phyloP scores from a whole-genome alignment of 75 land plant species.

The Picea sitchensis region DNA sequence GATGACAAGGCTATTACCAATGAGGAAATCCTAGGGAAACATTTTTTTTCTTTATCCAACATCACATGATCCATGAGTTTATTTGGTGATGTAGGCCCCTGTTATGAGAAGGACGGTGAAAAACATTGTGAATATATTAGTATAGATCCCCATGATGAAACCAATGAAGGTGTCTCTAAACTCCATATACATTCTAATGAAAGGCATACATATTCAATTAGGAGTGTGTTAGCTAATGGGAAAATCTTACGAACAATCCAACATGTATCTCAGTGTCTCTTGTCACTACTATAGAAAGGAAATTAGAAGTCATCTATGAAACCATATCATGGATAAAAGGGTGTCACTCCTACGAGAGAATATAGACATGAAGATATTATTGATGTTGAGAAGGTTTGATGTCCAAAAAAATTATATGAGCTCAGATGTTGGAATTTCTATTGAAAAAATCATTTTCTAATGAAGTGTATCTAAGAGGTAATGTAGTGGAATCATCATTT shows the following conservation, averaged over 20 bases:
- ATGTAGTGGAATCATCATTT: too few relatives aligned
- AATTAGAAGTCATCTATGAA: neutral
- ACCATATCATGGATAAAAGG: slow-evolving; percentile 1
- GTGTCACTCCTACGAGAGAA: slow-evolving; percentile 6
- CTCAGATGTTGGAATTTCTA: slow-evolving; percentile 65
- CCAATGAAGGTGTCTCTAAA: slow-evolving; percentile 20
- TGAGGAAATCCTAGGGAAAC: too few relatives aligned
- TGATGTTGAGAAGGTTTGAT: slow-evolving; percentile 12
- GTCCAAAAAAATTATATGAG: slow-evolving; percentile 29
- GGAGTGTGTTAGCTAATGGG: slow-evolving; percentile 5
- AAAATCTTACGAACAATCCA: slow-evolving; percentile 24
- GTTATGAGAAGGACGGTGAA: too few relatives aligned
- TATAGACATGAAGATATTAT: slow-evolving; percentile 7
- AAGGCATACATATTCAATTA: slow-evolving; percentile 7
- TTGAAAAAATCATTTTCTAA: slow-evolving; percentile 19
- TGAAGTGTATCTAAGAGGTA: neutral
- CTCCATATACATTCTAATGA: slow-evolving; percentile 14
- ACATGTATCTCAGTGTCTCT: slow-evolving; percentile 79
- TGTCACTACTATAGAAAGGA: slow-evolving; percentile 72
- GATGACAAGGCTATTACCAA: too few relatives aligned
- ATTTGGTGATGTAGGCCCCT: too few relatives aligned
- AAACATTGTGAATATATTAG: too few relatives aligned
- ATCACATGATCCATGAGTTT: too few relatives aligned
- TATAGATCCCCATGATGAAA: too few relatives aligned
- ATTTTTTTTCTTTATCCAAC: too few relatives aligned